These are phyloP conservation scores for Fusarium xyrophilum DNA, from an alignment of 2,329 filamentous ascomycete species.

Conservation along the genomic window DNA sequence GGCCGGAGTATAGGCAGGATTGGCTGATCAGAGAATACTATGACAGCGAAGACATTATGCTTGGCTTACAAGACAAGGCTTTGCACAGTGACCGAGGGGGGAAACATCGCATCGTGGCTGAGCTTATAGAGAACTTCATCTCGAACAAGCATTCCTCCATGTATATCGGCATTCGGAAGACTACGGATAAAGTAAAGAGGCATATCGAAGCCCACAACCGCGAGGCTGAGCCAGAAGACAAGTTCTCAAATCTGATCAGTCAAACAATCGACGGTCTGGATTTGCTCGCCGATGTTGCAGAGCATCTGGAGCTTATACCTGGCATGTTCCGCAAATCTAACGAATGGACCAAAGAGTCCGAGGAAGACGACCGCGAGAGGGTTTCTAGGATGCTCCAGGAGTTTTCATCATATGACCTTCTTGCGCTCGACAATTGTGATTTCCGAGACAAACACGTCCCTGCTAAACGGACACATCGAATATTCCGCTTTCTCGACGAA, in stretches of 20 bases:
- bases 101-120: slow-evolving; percentile 15
- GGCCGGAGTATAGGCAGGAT: neutral
- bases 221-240: neutral
- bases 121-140: slow-evolving; percentile 38
- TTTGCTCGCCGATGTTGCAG: slow-evolving; percentile 31
- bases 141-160: slow-evolving; percentile 4
- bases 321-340: neutral
- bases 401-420: slow-evolving; percentile 15
- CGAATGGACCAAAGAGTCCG: neutral
- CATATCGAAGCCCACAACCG: slow-evolving; percentile 29
- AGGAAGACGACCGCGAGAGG: neutral
- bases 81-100: slow-evolving; percentile 3
- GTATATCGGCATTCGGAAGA: slow-evolving; percentile 30
- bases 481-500: slow-evolving; percentile 34
- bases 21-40: neutral
- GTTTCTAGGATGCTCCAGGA: neutral
- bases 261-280: slow-evolving; percentile 33
- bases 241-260: slow-evolving; percentile 35
- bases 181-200: slow-evolving; percentile 25
- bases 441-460: slow-evolving; percentile 10
- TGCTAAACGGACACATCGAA: slow-evolving; percentile 17
- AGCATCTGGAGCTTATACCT: slow-evolving; percentile 26
- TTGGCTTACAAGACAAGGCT: neutral
- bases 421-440: slow-evolving; percentile 27
- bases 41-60: neutral